Conservation (phyloP, 2,329 filamentous ascomycete species). For the Xylariaceae sp. region DNA sequence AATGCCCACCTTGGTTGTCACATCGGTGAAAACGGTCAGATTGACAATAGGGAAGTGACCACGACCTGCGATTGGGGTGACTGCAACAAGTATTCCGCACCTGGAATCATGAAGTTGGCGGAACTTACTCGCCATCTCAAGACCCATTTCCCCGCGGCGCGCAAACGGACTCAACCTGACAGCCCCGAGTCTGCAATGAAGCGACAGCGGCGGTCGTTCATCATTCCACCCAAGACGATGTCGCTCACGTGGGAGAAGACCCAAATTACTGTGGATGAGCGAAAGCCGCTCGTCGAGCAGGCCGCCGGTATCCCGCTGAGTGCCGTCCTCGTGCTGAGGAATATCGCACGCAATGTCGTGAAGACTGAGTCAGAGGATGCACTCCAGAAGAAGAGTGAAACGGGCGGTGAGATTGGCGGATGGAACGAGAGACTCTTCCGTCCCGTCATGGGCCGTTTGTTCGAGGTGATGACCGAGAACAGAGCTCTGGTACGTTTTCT, state of each 20-base stretch:
- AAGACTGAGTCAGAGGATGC: conserved; percentile 57
- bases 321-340: conserved; percentile 70
- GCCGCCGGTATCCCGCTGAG: conserved; percentile 75
- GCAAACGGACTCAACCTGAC: conserved; percentile 29
- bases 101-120: conserved; percentile 42
- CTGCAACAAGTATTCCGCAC: conserved; percentile 53
- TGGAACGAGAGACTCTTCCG: conserved; percentile 67
- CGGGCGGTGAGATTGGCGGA: conserved; percentile 46
- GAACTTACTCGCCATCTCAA: conserved; percentile 61
- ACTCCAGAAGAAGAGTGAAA: conserved; percentile 44
- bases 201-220: conserved; percentile 40
- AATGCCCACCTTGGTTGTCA: conserved; percentile 55
- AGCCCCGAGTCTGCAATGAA: conserved; percentile 27
- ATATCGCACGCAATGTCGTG: conserved; percentile 64
- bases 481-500: conserved; percentile 47
- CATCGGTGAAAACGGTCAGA: conserved; percentile 52
- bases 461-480: conserved; percentile 67
- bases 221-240: conserved; percentile 53
- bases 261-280: conserved; percentile 50
- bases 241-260: conserved; percentile 53
- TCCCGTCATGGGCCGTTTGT: conserved; percentile 58
- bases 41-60: conserved; percentile 47
- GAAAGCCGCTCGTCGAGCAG: conserved; percentile 54
- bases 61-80: conserved; percentile 62
- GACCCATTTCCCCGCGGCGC: conserved; percentile 54